Percentiles rank a stretch among this genome's conserved stretches.
phyloP scores from a whole-genome alignment of 148 eudicot species.

The Silene uniflora region DNA sequence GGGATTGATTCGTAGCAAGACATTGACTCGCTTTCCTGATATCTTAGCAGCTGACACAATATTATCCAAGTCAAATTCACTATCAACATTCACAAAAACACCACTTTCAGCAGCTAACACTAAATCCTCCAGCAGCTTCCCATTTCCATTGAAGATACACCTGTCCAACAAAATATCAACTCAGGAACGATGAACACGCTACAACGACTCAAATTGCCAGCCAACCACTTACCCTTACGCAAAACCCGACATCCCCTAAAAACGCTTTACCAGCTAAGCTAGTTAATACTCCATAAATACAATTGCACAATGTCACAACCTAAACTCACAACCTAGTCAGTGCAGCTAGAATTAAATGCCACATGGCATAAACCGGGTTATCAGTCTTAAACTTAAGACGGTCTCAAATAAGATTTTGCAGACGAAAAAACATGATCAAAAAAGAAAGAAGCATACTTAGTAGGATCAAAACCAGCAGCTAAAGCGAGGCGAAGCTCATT shows the following conservation, averaged over 20 bases:
- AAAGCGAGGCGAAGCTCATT: conserved; percentile 89
- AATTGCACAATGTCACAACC: too few species aligned
- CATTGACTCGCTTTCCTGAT: conserved; percentile 79
- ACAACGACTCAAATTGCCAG: background rate
- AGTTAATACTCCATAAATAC: too few species aligned
- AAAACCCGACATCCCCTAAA: too few species aligned
- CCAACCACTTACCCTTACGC: too few species aligned
- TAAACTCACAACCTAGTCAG: too few species aligned
- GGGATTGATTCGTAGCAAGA: conserved; percentile 91
- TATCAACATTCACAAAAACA: conserved; percentile 80
- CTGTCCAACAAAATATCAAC: conserved; percentile 30
- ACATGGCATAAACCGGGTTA: too few species aligned
- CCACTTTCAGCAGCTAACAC: conserved; percentile 82
- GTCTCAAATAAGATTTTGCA: too few species aligned
- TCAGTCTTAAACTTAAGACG: too few species aligned
- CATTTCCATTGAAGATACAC: conserved; percentile 91
- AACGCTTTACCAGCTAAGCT: too few species aligned
- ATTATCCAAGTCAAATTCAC: conserved; percentile 92
- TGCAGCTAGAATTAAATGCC: too few species aligned
- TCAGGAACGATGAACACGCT: conserved; percentile 9
- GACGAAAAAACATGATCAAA: too few species aligned
- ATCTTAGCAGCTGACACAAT: conserved; percentile 82
- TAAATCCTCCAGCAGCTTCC: conserved; percentile 75
- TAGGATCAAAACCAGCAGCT: conserved; percentile 54
- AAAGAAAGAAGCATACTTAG: conserved; percentile 18